Conservation (phyloP, 495 filamentous ascomycete species). For the Delitschia confertaspora region DNA sequence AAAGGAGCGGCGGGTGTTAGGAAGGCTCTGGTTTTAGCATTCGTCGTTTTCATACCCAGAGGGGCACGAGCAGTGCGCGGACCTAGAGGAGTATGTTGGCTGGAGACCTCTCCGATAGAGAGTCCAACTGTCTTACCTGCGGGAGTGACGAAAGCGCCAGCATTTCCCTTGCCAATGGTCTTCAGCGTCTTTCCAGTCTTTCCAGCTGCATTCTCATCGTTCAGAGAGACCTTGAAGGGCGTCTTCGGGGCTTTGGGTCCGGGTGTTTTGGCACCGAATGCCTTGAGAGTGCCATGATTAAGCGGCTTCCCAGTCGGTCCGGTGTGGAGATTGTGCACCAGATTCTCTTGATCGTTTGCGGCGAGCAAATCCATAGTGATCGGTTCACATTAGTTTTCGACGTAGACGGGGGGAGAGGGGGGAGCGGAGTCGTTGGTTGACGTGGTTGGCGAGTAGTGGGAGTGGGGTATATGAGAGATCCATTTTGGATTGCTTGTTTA, state of each 20-base stretch:
- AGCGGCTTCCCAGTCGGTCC: conserved; percentile 70
- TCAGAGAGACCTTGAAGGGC: conserved; percentile 70
- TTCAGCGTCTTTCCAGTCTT: conserved; percentile 52
- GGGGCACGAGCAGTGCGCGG: conserved; percentile 69
- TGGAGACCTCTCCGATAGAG: background rate
- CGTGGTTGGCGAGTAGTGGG: no score
- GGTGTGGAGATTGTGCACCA: conserved; percentile 65
- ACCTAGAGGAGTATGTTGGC: conserved; percentile 37
- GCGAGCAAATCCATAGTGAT: conserved; percentile 57
- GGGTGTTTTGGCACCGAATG: conserved; percentile 68
- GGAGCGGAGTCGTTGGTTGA: conserved; percentile 3
- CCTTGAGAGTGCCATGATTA: conserved; percentile 55
- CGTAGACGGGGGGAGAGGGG: conserved; percentile 5
- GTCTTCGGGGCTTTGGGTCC: conserved; percentile 70
- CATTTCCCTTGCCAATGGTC: conserved; percentile 54
- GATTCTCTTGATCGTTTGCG: conserved; percentile 78
- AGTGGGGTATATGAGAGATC: no score
- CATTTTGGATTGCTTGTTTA: conserved; percentile 16
- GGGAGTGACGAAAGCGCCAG: conserved; percentile 72
- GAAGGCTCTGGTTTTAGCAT: conserved; percentile 69
- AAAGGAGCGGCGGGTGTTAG: conserved; percentile 54
- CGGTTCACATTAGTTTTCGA: conserved; percentile 24
- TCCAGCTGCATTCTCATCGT: conserved; percentile 77
- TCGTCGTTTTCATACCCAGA: conserved; percentile 89
- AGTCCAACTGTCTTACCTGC: conserved; percentile 63